Evolutionary conservation across 495 filamentous ascomycete genomes (phyloP), one percentile per base, ranked within the genome.

Genomic region (Hyaloscypha hepaticicola): DNA sequence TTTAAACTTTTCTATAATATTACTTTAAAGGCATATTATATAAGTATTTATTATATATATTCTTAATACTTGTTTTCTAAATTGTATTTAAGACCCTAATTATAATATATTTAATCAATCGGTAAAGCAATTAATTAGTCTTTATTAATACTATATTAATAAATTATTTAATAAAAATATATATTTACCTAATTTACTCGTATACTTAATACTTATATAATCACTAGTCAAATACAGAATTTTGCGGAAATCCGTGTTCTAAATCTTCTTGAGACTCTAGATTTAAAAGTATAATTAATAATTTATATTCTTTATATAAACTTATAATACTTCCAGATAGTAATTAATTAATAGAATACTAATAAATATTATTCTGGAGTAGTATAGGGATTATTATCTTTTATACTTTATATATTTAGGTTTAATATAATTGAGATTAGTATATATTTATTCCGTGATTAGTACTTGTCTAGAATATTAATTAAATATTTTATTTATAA

Each of bases 31-130:
- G 19, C 8, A 45, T 19, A 45, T 19, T 19, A 19, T 19, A 45
- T 45, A 45, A 45, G 38, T 19, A 45, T 45, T 45, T 45, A 45
- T 45, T 45, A 45, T 45, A 45, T 45, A 45, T 45, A 45, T 45
- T 19, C 38, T 45, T 19, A 45, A 19, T 19, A 45, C 38, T 45
- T 45, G 38, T 19, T 19, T 45, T 45, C 19, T 45, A 45, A 45
- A 45, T 8, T 45, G 19, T 19, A 19, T 19, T 8, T 45, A 45
- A 45, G 38, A 8, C 38, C 19, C 38, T 19, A 45, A 19, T 19
- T 45, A 45, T 19, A 45, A 45, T 19, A 45, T 19, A 45, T 45
- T 45, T 45, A 19, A 45, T 45, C 19, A 45, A 45, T 19, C 38
- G 38, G 38, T 45, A 45, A 45, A 19, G 38, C 19, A 45, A 45